Base-by-base conservation (phyloP, 805 yeast genomes). In the Ascoidea tarda region DNA sequence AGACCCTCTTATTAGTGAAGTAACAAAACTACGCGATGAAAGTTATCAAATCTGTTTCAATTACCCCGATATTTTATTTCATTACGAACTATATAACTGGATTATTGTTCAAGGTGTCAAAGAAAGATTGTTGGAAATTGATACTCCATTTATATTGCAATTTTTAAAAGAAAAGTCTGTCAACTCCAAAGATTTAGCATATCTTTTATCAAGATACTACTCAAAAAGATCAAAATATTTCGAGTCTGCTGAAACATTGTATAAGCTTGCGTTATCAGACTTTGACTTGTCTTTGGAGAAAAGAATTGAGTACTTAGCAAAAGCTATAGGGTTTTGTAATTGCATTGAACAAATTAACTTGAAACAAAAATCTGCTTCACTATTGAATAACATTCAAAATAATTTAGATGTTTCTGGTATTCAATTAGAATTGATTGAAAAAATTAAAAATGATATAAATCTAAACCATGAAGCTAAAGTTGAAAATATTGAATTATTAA, bases 11-110 rank as follows among this genome's bases (percentile, higher is more conserved):
- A 74, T 75, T 46, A 57, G 60, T 10, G 52, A 57, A 32, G 50
- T 51, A 28, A 69, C 76, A 16, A 78, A 78, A 55, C 66, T 84
- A 32, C 76, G 95, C 59, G 87, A 86, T 59, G 73, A 78, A 47
- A 79, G 93, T 38, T 90, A 90, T 64, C 75, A 77, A 6, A 74
- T 83, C 16, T 87, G 93, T 53, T 80, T 89, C 60, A 76, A 77
- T 16, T 82, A 82, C 51, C 73, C 77, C 48, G 98, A 93, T 63
- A 86, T 83, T 61, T 65, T 81, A n/a, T 93, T 93, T 75, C 99
- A 93, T 58, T 88, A 82, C 67, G 86, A 87, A 57, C 77, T 93
- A 58, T 93, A 93, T 66, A 91, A 87, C 64, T 93, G 98, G 97
- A 82, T 88, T 59, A 82, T 88, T 42, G 68, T 74, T 48, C 87